These are phyloP conservation scores for Lodderomyces theae DNA, from an alignment of 1,139 yeast species.

Conservation along the genomic window DNA sequence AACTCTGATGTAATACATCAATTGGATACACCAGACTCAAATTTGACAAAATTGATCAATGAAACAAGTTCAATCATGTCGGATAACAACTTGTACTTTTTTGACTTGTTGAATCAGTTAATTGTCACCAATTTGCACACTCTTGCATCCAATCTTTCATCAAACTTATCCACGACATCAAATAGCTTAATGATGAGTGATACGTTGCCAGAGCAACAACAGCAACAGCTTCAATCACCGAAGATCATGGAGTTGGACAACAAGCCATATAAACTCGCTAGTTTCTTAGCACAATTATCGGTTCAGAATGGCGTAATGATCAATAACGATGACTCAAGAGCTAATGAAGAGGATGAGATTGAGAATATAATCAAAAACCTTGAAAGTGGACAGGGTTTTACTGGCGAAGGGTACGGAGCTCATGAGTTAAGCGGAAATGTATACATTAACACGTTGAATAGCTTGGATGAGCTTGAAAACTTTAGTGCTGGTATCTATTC, in stretches of 20 bases:
- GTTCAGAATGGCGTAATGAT: conserved; percentile 61
- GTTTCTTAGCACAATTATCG: conserved; percentile 63
- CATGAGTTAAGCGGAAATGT: conserved; percentile 41
- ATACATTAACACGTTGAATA: conserved; percentile 46
- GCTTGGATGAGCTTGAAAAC: conserved; percentile 71
- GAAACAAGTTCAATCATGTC: conserved; percentile 38
- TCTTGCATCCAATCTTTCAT: conserved; percentile 27
- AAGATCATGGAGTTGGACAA: conserved; percentile 22
- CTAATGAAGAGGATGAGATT: conserved; percentile 21
- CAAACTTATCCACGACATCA: conserved; percentile 17
- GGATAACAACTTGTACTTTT: conserved; percentile 29
- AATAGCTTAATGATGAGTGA: conserved; percentile 14
- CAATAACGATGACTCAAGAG: conserved; percentile 23
- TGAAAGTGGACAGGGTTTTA: conserved; percentile 7
- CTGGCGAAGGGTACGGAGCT: conserved; percentile 27
- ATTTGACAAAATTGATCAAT: conserved; percentile 44
- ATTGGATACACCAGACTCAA: conserved; percentile 38
- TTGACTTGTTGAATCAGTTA: conserved; percentile 29
- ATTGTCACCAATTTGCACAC: conserved; percentile 29
- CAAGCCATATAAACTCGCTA: conserved; percentile 58
- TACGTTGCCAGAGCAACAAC: conserved; percentile 8
- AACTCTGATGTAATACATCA: conserved; percentile 43
- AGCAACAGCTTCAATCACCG: conserved; percentile 5
- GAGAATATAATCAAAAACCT: conserved; percentile 17
- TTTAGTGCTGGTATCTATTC: conserved; percentile 89